Conservation (phyloP, 139 green algal genomes). For the Asterochloris sp. region DNA sequence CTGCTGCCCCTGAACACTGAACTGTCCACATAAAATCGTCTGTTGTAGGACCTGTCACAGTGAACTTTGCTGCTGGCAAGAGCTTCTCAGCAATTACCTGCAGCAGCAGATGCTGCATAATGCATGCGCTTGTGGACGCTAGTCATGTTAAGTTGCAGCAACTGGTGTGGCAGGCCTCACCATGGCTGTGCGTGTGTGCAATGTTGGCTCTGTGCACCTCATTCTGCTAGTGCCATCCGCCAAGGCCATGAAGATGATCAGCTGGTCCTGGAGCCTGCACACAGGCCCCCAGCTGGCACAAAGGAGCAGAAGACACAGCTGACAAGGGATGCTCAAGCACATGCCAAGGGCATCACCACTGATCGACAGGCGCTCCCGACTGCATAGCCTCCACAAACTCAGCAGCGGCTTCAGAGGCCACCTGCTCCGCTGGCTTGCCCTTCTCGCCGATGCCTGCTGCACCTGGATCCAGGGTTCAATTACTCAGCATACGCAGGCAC, state of each 20-base stretch:
- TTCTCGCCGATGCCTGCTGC: conserved; percentile 16
- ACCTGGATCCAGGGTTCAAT: neutral
- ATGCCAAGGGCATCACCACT: neutral
- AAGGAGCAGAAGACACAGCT: neutral
- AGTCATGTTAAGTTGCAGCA: no score
- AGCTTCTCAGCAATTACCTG: neutral
- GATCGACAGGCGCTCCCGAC: conserved; percentile 40
- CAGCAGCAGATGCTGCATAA: no score
- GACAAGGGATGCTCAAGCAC: neutral
- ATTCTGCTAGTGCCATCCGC: conserved; percentile 58
- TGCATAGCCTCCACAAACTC: conserved; percentile 58
- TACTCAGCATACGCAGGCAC: no score
- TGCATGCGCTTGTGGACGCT: no score
- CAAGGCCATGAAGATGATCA: conserved; percentile 85
- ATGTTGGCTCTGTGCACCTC: conserved; percentile 49
- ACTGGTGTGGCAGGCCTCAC: conserved; percentile 34
- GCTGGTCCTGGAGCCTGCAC: conserved; percentile 71
- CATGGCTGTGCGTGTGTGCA: conserved; percentile 83
- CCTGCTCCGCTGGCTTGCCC: conserved; percentile 26
- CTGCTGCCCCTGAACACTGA: neutral
- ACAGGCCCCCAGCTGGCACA: neutral
- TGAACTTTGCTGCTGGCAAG: conserved; percentile 3
- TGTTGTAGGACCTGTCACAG: neutral
- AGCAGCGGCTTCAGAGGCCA: conserved; percentile 35
- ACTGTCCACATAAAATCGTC: neutral